Evolutionary conservation across 1,139 yeast genomes (phyloP).

Genomic region (Eremothecium coryli): DNA sequence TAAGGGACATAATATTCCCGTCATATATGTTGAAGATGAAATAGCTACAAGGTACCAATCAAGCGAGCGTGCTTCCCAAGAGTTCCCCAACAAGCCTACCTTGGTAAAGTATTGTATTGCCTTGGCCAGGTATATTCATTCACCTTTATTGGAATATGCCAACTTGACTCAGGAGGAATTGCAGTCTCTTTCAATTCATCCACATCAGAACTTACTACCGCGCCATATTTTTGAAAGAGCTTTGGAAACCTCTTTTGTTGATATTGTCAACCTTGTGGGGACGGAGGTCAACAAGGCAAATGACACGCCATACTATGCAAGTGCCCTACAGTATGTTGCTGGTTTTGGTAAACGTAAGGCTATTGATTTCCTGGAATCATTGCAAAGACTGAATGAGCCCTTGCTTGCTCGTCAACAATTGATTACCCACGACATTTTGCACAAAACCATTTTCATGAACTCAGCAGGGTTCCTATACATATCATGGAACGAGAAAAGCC

Average conservation of each 20-base stretch:
- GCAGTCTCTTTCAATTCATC: conserved; percentile 61
- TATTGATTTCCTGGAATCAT: conserved; percentile 71
- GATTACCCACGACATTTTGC: conserved; percentile 68
- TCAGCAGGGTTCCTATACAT: conserved; percentile 85
- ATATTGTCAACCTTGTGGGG: conserved; percentile 83
- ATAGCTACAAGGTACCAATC: conserved; percentile 84
- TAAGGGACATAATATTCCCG: conserved; percentile 32
- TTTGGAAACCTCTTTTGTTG: conserved; percentile 77
- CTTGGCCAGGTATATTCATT: conserved; percentile 82
- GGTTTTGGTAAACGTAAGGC: conserved; percentile 97
- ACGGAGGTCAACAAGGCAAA: conserved; percentile 88
- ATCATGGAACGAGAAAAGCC: conserved; percentile 48
- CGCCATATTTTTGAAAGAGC: conserved; percentile 57
- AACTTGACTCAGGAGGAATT: conserved; percentile 62
- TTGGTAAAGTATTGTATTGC: conserved; percentile 82
- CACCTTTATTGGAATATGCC: conserved; percentile 82
- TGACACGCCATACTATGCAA: conserved; percentile 56
- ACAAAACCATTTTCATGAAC: conserved; percentile 77
- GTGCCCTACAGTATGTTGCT: conserved; percentile 64
- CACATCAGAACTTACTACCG: conserved; percentile 64
- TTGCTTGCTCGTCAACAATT: conserved; percentile 60
- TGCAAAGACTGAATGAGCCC: conserved; percentile 55
- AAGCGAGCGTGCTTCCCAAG: conserved; percentile 64
- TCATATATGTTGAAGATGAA: conserved; percentile 86
- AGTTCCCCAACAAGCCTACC: conserved; percentile 81